phyloP scores from a whole-genome alignment of 2,329 filamentous ascomycete species.

The Trichoderma semiorbis region DNA sequence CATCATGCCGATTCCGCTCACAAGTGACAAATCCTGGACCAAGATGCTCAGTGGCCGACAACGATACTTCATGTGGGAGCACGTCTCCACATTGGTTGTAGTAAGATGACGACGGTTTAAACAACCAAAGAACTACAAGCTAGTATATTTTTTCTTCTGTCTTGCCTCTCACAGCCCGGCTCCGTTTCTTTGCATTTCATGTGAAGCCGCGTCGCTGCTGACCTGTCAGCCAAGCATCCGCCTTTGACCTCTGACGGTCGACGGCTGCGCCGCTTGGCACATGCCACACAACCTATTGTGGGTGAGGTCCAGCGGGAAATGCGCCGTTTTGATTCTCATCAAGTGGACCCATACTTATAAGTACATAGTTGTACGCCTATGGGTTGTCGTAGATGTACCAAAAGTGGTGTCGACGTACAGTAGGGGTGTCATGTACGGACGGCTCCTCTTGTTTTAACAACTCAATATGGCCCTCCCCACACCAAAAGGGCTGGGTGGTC shows the following conservation, averaged over 20 bases:
- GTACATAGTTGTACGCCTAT: slow-evolving; percentile 8
- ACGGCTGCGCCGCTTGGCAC: slow-evolving; percentile 16
- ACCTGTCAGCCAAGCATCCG: slow-evolving; percentile 13
- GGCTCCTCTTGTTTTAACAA: slow-evolving; percentile 13
- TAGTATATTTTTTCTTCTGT: background rate
- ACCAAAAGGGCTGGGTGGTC: background rate
- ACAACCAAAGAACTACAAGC: background rate
- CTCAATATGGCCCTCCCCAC: slow-evolving; percentile 11
- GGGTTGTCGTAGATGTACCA: background rate
- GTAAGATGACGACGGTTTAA: slow-evolving; percentile 7
- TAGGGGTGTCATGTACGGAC: slow-evolving; percentile 1
- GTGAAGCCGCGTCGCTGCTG: slow-evolving; percentile 1
- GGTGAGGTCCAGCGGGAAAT: slow-evolving; percentile 4
- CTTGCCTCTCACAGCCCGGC: background rate
- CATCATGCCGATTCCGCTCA: background rate
- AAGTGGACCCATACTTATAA: slow-evolving; percentile 16
- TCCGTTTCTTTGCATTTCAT: slow-evolving; percentile 11
- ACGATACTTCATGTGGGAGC: slow-evolving; percentile 1
- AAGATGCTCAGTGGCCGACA: background rate
- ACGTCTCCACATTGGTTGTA: slow-evolving; percentile 3
- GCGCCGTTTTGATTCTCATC: background rate
- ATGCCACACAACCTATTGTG: slow-evolving; percentile 14
- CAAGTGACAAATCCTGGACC: background rate
- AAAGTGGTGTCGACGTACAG: background rate
- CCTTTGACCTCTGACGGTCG: background rate